Base-by-base conservation (phyloP, 1,284 basidiomycete genomes). In the Sanghuangporus weigelae region DNA sequence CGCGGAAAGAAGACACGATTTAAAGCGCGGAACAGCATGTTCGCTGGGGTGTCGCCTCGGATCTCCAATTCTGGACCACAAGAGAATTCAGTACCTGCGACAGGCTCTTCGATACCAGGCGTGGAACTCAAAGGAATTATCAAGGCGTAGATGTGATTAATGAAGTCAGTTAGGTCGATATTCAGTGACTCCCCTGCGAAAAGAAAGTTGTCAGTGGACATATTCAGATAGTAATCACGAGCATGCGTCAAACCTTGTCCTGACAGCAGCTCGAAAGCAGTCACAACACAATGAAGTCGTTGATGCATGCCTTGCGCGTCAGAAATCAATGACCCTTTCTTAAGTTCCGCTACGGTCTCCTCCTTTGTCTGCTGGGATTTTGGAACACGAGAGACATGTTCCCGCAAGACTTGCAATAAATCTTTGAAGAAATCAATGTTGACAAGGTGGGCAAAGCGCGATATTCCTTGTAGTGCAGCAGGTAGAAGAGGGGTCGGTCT, bases 361-460 rank as follows among this genome's bases (percentile, higher is more conserved):
- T 79, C 77, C 39, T 69, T 69, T n/a, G 67, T 64, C 6, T 64
- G 65, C 26, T 66, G 68, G 50, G 51, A 66, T 53, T 60, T 71
- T 67, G 67, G 69, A 60, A 82, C 81, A 66, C 82, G 81, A 61
- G 77, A 72, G 68, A 97, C 86, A 62, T 95, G 85, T 63, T 82
- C 82, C 73, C 93, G 92, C 39, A 99, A 80, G 1, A 97, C 95
- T 59, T 86, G 81, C 76, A 99, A 83, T 54, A 99, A 79, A 76
- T 99, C 97, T 68, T 90, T 89, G 86, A 99, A 99, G 77, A 99
- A 99, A 74, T 99, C 97, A 70, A 99, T 85, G 76, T 98, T 99
- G 75, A 99, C 95, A 63, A 98, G 84, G 74, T 99, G 97, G 0
- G 96, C 91, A 72, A 93, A 99, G 76, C 89, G 89, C 5, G 95